Conservation (phyloP, 768 basidiomycete species). For the Lentinula edodes region DNA sequence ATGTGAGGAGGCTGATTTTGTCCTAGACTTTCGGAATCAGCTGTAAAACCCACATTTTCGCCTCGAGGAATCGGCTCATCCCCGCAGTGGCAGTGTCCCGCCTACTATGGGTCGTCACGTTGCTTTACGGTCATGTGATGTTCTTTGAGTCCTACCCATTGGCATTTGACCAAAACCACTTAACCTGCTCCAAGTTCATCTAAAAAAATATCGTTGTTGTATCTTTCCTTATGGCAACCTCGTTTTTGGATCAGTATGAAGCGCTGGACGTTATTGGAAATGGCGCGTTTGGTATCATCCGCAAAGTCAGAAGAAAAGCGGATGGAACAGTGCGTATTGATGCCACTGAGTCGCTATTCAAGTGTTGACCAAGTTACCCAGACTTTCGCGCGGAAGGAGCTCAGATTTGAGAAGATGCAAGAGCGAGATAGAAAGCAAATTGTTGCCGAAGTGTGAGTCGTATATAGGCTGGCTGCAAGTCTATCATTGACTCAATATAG, state of each 20-base stretch:
- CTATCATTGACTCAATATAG: slow-evolving; percentile 31
- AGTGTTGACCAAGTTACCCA: slow-evolving; percentile 19
- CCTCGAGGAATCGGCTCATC: too few species aligned
- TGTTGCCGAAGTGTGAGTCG: slow-evolving; percentile 89
- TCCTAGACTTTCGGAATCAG: too few species aligned
- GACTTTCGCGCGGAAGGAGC: slow-evolving; percentile 89
- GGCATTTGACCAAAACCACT: too few species aligned
- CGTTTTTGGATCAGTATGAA: slow-evolving; percentile 78
- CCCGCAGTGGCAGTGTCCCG: too few species aligned
- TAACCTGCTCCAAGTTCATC: background rate
- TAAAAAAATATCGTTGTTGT: background rate
- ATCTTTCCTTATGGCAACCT: slow-evolving; percentile 18
- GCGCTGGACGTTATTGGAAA: slow-evolving; percentile 91
- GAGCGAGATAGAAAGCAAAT: slow-evolving; percentile 96
- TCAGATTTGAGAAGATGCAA: slow-evolving; percentile 96
- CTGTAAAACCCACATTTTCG: too few species aligned
- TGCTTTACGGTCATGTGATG: background rate
- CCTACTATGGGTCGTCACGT: background rate
- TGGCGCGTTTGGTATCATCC: slow-evolving; percentile 96
- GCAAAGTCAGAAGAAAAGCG: slow-evolving; percentile 81
- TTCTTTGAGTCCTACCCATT: background rate
- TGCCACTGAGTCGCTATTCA: background rate
- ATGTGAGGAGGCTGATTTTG: too few species aligned
- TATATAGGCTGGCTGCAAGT: background rate
- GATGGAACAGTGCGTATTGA: slow-evolving; percentile 68